Evolutionary conservation across 345 rosid genomes (phyloP).

Genomic region (Turnera subulata): DNA sequence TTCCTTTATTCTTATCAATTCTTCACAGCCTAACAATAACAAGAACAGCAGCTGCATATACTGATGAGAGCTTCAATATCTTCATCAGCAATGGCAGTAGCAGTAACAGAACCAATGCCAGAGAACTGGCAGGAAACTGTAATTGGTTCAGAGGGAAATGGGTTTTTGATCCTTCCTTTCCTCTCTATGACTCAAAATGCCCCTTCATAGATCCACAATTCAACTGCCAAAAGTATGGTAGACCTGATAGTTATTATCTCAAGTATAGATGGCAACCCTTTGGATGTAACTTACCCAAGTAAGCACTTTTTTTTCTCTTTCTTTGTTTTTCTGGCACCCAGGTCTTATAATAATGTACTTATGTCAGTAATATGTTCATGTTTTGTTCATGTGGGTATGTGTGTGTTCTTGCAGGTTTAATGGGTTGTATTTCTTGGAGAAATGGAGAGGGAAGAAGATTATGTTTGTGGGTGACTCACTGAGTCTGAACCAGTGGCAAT

Average conservation of each 20-base stretch:
- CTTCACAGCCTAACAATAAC: background rate
- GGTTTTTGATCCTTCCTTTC: constrained; percentile 50
- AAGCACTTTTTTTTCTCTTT: background rate
- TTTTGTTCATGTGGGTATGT: too few species aligned
- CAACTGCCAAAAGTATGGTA: constrained; percentile 54
- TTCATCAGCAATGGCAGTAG: background rate
- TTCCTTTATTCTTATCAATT: constrained; percentile 8
- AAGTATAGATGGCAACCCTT: constrained; percentile 68
- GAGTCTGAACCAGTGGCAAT: constrained; percentile 78
- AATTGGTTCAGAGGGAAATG: constrained; percentile 53
- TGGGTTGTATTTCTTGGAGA: constrained; percentile 66
- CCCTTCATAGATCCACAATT: constrained; percentile 58
- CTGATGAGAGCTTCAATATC: constrained; percentile 1
- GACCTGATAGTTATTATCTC: constrained; percentile 45
- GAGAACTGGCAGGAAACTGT: constrained; percentile 35
- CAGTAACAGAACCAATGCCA: background rate
- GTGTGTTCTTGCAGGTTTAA: too few species aligned
- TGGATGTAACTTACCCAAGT: constrained; percentile 55
- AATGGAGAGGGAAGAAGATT: constrained; percentile 87
- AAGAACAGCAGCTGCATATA: constrained; percentile 1
- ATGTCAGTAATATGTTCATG: too few species aligned
- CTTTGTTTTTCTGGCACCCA: too few species aligned
- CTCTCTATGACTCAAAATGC: constrained; percentile 44
- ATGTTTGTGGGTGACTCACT: constrained; percentile 98
- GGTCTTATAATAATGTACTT: too few species aligned